Percentiles rank a stretch among this genome's conserved stretches.
Conservation (phyloP, 306 rosid genomes). For the Oemleria cerasiformis region DNA sequence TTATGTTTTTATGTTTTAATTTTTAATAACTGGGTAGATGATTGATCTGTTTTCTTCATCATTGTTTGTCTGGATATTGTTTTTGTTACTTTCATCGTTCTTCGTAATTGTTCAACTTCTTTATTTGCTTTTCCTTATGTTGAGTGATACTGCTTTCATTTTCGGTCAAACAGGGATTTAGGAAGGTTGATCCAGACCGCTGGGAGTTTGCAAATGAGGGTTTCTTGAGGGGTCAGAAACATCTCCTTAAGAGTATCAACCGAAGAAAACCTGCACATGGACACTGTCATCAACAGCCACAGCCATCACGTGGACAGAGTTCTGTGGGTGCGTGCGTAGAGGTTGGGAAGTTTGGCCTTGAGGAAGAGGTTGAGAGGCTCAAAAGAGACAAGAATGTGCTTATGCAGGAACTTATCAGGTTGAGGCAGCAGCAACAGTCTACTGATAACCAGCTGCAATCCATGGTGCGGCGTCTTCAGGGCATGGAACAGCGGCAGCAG, state of each 20-base stretch:
- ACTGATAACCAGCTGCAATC: constrained; percentile 91
- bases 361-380: constrained; percentile 96
- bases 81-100: neutral
- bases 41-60: neutral
- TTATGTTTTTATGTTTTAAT: too few relatives aligned
- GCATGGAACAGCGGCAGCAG: constrained; percentile 98
- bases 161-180: constrained; percentile 65
- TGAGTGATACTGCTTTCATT: constrained; percentile 4
- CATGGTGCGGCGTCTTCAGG: constrained; percentile 92
- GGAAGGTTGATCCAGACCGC: constrained; percentile 98
- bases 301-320: constrained; percentile 70
- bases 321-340: constrained; percentile 91
- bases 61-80: neutral
- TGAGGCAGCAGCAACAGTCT: constrained; percentile 97
- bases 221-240: constrained; percentile 91
- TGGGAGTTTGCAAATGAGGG: constrained; percentile 99
- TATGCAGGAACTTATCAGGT: constrained; percentile 94
- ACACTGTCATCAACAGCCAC: constrained; percentile 60
- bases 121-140: constrained; percentile 6
- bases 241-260: constrained; percentile 74
- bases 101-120: neutral
- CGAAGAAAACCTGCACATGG: constrained; percentile 94
- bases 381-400: constrained; percentile 97
- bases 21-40: neutral
- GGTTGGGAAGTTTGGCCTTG: constrained; percentile 96